These are phyloP conservation scores for Calonectria honghensis DNA, from an alignment of 2,329 filamentous ascomycete genomes.

Conservation along the genomic window DNA sequence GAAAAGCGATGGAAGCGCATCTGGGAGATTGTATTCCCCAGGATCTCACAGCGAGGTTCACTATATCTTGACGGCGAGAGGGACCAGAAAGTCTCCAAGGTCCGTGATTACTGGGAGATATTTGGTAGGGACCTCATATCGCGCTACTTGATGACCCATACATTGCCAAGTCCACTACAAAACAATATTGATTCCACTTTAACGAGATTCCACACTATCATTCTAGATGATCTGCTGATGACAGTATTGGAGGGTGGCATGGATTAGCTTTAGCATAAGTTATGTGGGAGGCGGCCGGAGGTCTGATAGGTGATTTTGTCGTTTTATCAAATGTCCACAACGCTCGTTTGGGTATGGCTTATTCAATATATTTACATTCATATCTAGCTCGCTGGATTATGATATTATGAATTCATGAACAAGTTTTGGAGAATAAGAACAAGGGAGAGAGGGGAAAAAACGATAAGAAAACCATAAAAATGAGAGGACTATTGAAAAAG, in stretches of 20 bases:
- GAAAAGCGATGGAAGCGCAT: slow-evolving; percentile 15
- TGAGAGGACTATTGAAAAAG: background rate
- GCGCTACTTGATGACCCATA: background rate
- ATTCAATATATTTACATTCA: background rate
- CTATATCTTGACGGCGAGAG: background rate
- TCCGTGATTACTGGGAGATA: slow-evolving; percentile 6
- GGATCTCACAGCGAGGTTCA: too few species aligned
- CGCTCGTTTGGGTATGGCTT: background rate
- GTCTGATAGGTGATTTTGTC: background rate
- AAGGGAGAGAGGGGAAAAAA: background rate
- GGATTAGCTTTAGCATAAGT: background rate
- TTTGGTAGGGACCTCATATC: background rate
- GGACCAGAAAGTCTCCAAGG: background rate
- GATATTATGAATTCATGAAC: background rate
- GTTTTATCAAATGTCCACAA: too few species aligned
- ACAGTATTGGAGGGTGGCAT: background rate
- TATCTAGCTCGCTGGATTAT: background rate
- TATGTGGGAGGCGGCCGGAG: background rate
- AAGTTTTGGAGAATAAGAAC: background rate
- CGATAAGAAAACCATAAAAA: background rate
- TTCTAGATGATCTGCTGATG: background rate
- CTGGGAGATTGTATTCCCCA: background rate
- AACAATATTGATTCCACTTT: background rate
- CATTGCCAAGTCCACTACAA: background rate
- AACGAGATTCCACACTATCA: background rate